These are phyloP conservation scores for Bryum argenteum DNA, from an alignment of 225 moss, liverwort and hornwort species.

Conservation along the genomic window DNA sequence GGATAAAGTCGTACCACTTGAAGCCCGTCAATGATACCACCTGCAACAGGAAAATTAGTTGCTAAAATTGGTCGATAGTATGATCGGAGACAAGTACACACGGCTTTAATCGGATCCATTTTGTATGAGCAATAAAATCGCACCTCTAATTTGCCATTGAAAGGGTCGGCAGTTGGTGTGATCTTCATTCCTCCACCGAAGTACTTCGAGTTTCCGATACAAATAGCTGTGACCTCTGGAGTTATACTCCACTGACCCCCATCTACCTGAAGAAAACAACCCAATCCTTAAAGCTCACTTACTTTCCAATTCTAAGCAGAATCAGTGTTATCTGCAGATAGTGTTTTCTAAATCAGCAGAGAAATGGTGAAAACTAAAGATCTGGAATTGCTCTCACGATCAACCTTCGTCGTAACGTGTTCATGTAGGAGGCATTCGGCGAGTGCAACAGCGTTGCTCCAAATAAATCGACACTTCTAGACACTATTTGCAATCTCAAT, in stretches of 20 bases:
- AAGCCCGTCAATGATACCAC: conserved; percentile 64
- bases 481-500: too few species aligned
- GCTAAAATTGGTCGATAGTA: too few species aligned
- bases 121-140: background rate
- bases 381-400: too few species aligned
- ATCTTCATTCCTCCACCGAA: conserved; percentile 91
- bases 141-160: conserved; percentile 60
- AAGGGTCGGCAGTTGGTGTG: conserved; percentile 73
- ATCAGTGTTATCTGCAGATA: too few species aligned
- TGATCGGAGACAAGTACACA: background rate
- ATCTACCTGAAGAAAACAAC: conserved; percentile 44
- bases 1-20: conserved; percentile 75
- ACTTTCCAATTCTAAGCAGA: too few species aligned
- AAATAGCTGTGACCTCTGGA: conserved; percentile 58
- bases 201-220: conserved; percentile 64
- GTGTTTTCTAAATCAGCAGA: too few species aligned
- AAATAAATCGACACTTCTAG: too few species aligned
- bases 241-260: conserved; percentile 58
- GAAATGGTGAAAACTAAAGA: too few species aligned
- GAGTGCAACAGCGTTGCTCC: too few species aligned
- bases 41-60: conserved; percentile 24
- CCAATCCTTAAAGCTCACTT: background rate
- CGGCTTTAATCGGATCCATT: background rate
- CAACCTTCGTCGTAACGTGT: too few species aligned
- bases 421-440: too few species aligned